Conservation (phyloP, 805 yeast genomes). For the Wickerhamomyces ciferrii region DNA sequence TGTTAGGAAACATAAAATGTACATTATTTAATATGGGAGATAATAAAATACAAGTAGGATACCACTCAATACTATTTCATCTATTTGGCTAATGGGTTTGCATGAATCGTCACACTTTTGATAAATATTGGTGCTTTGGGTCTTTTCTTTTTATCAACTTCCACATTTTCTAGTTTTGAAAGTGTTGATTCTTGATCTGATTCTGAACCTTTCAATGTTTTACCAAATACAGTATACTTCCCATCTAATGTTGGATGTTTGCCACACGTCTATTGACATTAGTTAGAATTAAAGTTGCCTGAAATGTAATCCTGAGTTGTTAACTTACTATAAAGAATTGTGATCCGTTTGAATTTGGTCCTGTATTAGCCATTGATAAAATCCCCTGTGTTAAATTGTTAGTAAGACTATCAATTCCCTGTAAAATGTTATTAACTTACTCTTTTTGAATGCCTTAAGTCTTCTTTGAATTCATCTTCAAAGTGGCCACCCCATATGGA, state of each 20-base stretch:
- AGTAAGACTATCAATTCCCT: neutral
- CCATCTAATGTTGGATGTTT: constrained; percentile 79
- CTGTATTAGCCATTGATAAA: constrained; percentile 68
- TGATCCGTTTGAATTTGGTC: constrained; percentile 61
- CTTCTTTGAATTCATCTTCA: constrained; percentile 71
- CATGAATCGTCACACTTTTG: constrained; percentile 31
- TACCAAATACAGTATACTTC: constrained; percentile 71
- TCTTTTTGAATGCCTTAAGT: constrained; percentile 58
- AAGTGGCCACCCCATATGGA: constrained; percentile 76
- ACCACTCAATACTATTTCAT: too few relatives aligned
- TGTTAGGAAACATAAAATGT: neutral
- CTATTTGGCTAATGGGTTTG: constrained; percentile 34
- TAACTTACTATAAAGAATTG: constrained; percentile 54
- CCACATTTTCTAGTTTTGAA: constrained; percentile 17
- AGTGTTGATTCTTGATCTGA: constrained; percentile 21
- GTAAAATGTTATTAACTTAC: constrained; percentile 37
- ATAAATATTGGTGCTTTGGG: constrained; percentile 27
- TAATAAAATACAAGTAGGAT: too few relatives aligned
- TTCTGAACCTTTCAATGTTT: constrained; percentile 51
- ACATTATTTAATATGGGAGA: neutral
- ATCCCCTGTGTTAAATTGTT: constrained; percentile 35
- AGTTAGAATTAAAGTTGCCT: neutral
- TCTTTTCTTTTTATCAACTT: constrained; percentile 30
- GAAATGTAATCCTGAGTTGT: neutral
- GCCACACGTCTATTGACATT: constrained; percentile 52